A percentile compares a stretch with the other conserved stretches of the same genome.
Conservation (phyloP, 495 filamentous ascomycete genomes). For the Letharia columbiana region DNA sequence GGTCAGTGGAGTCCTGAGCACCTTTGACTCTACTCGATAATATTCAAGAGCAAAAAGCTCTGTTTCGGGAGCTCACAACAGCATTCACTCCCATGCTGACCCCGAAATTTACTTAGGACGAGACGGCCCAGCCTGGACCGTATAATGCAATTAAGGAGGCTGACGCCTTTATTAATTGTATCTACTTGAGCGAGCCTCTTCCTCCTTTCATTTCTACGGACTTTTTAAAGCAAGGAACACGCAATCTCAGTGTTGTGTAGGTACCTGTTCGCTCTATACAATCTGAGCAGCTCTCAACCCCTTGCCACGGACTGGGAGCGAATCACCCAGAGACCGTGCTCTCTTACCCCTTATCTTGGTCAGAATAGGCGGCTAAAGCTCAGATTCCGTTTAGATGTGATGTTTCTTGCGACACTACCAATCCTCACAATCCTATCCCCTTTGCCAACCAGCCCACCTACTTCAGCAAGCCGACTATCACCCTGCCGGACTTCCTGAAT, state of each 20-base stretch:
- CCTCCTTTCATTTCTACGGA: slow-evolving; percentile 66
- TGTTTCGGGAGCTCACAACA: background rate
- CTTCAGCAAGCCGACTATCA: slow-evolving; percentile 75
- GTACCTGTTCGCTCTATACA: slow-evolving; percentile 26
- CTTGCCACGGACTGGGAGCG: slow-evolving; percentile 39
- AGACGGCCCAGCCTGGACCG: background rate
- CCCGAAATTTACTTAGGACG: background rate
- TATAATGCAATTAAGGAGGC: slow-evolving; percentile 11
- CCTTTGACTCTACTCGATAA: background rate
- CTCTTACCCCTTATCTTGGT: background rate
- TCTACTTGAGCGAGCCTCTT: slow-evolving; percentile 66
- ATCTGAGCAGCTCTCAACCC: background rate
- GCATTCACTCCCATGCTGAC: background rate
- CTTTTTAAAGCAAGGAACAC: slow-evolving; percentile 55
- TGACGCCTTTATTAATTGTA: slow-evolving; percentile 86
- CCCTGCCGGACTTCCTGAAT: slow-evolving; percentile 40
- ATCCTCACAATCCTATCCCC: slow-evolving; percentile 70
- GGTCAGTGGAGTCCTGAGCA: slow-evolving; percentile 4
- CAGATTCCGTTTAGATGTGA: background rate
- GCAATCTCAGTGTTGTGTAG: slow-evolving; percentile 71
- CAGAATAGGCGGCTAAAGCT: background rate
- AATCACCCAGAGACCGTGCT: background rate
- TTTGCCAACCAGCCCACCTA: slow-evolving; percentile 77
- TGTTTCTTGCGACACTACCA: slow-evolving; percentile 26
- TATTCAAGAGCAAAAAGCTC: background rate